Evolutionary conservation across 2,329 filamentous ascomycete species (phyloP).

Genomic region (Clarireedia paspali): DNA sequence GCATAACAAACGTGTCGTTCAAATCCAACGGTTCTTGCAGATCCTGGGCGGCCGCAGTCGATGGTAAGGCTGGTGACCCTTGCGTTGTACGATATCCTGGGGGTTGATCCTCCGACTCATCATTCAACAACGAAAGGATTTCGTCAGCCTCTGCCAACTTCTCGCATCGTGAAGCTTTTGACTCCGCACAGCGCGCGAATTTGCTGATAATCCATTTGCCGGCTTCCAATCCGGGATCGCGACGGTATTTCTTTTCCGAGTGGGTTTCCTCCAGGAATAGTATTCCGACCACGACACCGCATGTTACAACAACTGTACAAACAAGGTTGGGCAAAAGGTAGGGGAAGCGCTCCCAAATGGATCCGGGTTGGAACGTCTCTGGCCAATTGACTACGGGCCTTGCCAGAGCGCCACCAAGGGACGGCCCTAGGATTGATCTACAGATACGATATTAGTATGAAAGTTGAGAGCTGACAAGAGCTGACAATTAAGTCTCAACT

Average conservation of each 20-base stretch:
- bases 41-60: conserved; percentile 28
- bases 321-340: conserved; percentile 92
- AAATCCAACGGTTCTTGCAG: conserved; percentile 34
- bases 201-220: conserved; percentile 60
- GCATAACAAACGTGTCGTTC: conserved; percentile 18
- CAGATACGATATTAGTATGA: conserved; percentile 1
- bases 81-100: conserved; percentile 62
- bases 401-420: conserved; percentile 83
- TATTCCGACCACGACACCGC: conserved; percentile 70
- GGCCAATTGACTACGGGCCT: conserved; percentile 81
- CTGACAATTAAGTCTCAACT: conserved; percentile 22
- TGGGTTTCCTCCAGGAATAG: conserved; percentile 95
- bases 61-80: conserved; percentile 42
- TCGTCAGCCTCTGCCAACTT: conserved; percentile 34
- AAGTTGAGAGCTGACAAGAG: conserved; percentile 6
- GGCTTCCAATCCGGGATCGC: conserved; percentile 68
- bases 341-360: conserved; percentile 78
- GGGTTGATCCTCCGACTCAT: conserved; percentile 45
- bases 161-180: conserved; percentile 31
- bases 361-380: conserved; percentile 58
- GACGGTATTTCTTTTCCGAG: conserved; percentile 65
- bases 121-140: conserved; percentile 50
- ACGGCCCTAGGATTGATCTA: conserved; percentile 84
- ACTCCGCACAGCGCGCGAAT: conserved; percentile 21
- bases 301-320: conserved; percentile 68